Evolutionary conservation across 1,139 yeast species (phyloP), one percentile per base, ranked within the genome.

Genomic region (Candida freyschussii): DNA sequence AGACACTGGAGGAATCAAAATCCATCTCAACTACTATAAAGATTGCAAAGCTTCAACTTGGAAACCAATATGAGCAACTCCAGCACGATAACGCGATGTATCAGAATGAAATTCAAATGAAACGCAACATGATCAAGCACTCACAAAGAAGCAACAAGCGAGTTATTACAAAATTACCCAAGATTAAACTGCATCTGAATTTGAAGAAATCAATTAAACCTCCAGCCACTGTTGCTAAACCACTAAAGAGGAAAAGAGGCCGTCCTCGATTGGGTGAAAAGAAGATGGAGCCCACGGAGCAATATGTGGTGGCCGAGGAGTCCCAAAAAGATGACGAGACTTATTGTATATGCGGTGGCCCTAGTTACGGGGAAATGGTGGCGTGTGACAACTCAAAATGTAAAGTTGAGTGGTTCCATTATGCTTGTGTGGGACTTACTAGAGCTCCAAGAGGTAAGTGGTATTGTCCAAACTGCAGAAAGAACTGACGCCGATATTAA

Each of bases 361-460:
- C 77, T 1, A 75, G 84, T 3, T 78, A 69, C 57, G 89, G 89
- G 11, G 80, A 74, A 43, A 81, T 81, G 91, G 76, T 81, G 55
- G 87, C 86, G 0, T 81, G 91, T 55, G 91, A 81, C 50, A 78
- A 81, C 38, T 75, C 74, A 14, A 73, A 74, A 39, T 81, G 91
- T 59, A 68, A 73, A 43, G 69, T 62, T 44, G 85, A 78, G 51
- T 81, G 91, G 91, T 81, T 79, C 52, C 91, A 81, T 55, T 80
- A 83, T 67, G 66, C 71, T 38, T 81, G 91, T 65, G 85, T 81
- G 32, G 83, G 83, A 2, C 59, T 80, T 32, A 69, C 72, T 7
- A 68, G 72, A 21, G 83, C 84, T 3, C 87, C 89, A 0, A 73
- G 72, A 47, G 83, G 78, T 31, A 72, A 71, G 41, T 81, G 91